These are phyloP conservation scores for Canariomyces notabilis DNA, from an alignment of 2,329 filamentous ascomycete genomes.

Conservation along the genomic window DNA sequence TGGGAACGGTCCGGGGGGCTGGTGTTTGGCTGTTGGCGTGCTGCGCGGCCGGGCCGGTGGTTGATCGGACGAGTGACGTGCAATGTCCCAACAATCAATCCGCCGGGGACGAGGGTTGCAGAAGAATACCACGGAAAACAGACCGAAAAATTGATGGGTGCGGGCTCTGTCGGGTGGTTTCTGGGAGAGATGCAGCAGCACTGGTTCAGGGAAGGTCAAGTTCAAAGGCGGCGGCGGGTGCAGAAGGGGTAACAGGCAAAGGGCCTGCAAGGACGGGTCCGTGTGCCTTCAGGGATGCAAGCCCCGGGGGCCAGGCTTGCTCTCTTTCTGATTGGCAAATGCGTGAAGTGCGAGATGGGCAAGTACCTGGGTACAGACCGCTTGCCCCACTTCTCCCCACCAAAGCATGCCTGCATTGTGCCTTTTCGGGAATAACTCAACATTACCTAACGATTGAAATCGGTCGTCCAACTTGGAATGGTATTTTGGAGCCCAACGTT, in stretches of 20 bases:
- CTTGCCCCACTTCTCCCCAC: neutral
- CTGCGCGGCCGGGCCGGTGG: neutral
- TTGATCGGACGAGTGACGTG: slow-evolving; percentile 5
- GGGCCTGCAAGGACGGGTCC: slow-evolving; percentile 18
- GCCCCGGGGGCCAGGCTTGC: slow-evolving; percentile 10
- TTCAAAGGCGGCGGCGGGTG: slow-evolving; percentile 7
- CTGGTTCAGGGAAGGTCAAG: slow-evolving; percentile 11
- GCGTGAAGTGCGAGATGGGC: slow-evolving; percentile 2
- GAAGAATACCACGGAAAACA: slow-evolving; percentile 7
- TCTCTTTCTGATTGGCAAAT: slow-evolving; percentile 22
- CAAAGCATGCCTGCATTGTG: slow-evolving; percentile 8
- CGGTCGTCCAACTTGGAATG: slow-evolving; percentile 9
- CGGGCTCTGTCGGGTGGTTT: slow-evolving; percentile 7
- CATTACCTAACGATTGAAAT: no score
- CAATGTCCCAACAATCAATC: slow-evolving; percentile 10
- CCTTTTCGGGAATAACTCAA: slow-evolving; percentile 9
- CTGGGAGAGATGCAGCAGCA: slow-evolving; percentile 9
- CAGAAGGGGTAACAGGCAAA: slow-evolving; percentile 14
- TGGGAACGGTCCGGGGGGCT: slow-evolving; percentile 4
- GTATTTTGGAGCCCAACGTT: no score
- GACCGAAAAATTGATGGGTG: slow-evolving; percentile 6
- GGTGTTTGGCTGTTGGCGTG: slow-evolving; percentile 5
- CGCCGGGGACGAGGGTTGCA: neutral
- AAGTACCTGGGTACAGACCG: slow-evolving; percentile 6
- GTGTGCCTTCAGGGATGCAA: slow-evolving; percentile 19